These are phyloP conservation scores for Eimeria tenella DNA, from an alignment of 169 alveolate species.

Conservation along the genomic window DNA sequence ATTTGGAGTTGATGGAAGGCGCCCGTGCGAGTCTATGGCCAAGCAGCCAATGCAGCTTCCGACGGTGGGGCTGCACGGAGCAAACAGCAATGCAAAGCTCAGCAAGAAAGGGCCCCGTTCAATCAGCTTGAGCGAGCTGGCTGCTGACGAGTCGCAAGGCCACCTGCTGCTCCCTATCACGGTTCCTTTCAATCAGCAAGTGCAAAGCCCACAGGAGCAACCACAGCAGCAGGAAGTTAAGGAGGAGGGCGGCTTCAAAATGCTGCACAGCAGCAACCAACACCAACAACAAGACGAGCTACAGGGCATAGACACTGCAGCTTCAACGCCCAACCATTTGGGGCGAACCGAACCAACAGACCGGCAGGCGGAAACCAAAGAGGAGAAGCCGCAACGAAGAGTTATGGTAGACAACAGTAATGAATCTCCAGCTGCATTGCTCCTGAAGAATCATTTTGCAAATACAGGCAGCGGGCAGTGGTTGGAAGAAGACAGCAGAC, in stretches of 20 bases:
- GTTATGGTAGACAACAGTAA: too few species aligned
- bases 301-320: conserved; percentile 62
- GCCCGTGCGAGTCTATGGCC: background rate
- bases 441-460: conserved; percentile 2
- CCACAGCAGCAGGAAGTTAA: background rate
- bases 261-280: background rate
- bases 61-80: background rate
- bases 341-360: background rate
- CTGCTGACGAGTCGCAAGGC: background rate
- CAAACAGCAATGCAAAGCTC: background rate
- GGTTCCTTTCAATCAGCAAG: conserved; percentile 16
- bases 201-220: background rate
- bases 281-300: conserved; percentile 39
- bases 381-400: background rate
- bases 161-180: conserved; percentile 41
- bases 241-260: background rate
- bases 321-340: conserved; percentile 46
- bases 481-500: conserved; percentile 23
- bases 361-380: background rate
- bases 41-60: background rate
- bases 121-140: conserved; percentile 16
- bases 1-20: background rate
- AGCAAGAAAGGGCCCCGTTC: conserved; percentile 32
- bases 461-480: background rate
- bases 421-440: conserved; percentile 15